Base-by-base conservation (phyloP, 148 eudicot species). In the Rheum nobile region DNA sequence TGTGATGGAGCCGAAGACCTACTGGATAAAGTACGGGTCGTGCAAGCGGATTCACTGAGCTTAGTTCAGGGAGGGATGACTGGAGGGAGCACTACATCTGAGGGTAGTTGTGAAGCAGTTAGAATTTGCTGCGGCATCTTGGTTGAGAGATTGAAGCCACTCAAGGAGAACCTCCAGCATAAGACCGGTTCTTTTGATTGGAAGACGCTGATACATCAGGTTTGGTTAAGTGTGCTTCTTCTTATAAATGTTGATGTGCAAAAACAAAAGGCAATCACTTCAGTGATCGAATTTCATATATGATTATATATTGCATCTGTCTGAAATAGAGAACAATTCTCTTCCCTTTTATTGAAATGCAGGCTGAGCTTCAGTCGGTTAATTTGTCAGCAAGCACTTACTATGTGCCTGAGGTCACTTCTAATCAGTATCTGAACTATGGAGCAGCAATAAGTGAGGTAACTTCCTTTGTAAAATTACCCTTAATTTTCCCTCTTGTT, bases 371-470 rank as follows among this genome's bases (percentile, higher is more conserved):
- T 72, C 87, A 82, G 71, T 74, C 85, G 8, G 84, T 93, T 37
- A 86, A 88, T 73, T 79, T 93, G 72, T 90, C 97, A 21, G 87
- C 90, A 48, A 88, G 86, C 78, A 76, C 95, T 39, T 77, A 10
- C 47, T 93, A 79, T 76, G 83, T 77, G 52, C 95, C 98, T 10
- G 92, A 88, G 13, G 29, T 31, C 43, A 75, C 76, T 46, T 84
- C 89, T 71, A 85, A 59, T 77, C 71, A 61, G 71, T 93, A 93
- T 81, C 76, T 93, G 71, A 93, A 89, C 77, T 93, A 87, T 38
- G 98, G 98, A 79, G 97, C 92, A 79, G 98, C 92, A 77, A 91
- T 89, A 32, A 93, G 97, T 69, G 97, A 93, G 98, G 98, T 91
- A 72, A 81, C 50, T 13, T 59, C 50, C 22, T 34, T 32, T 71